phyloP scores from a whole-genome alignment of 176 grass and related monocot genomes.

The Avena atlantica region DNA sequence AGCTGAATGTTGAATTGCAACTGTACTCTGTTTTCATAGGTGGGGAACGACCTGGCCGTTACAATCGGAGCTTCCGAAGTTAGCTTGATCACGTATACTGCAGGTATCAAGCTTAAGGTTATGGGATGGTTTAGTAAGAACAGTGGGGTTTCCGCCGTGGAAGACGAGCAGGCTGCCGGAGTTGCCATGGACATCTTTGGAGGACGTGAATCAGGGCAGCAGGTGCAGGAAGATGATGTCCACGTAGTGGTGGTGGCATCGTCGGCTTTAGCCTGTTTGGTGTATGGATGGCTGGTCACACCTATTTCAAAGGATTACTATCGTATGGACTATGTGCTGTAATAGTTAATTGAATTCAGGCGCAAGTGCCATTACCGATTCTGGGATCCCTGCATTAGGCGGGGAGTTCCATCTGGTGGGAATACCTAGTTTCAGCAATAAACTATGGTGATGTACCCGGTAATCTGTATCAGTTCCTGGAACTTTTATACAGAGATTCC shows the following conservation, averaged over 20 bases:
- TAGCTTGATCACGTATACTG: not conserved
- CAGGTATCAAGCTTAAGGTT: no score
- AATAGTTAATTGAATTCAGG: not conserved
- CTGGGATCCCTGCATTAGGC: not conserved
- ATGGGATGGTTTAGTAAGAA: not conserved
- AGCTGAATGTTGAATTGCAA: not conserved
- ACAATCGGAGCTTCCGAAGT: not conserved
- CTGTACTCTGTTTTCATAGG: not conserved
- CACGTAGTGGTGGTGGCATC: conserved; percentile 73
- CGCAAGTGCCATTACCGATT: not conserved
- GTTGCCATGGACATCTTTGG: not conserved
- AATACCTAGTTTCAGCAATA: not conserved
- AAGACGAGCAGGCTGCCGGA: not conserved
- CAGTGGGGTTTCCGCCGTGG: not conserved
- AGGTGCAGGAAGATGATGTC: not conserved
- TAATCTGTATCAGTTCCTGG: no score
- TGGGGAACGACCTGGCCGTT: not conserved
- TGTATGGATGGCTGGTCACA: no score
- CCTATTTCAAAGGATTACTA: no score
- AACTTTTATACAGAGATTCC: no score
- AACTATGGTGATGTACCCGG: no score
- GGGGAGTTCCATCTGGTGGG: not conserved
- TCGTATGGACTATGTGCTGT: no score
- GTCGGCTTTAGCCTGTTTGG: conserved; percentile 45
- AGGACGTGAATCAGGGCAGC: not conserved